phyloP scores from a whole-genome alignment of 805 yeast species.

The Tetrapisispora iriomotensis region DNA sequence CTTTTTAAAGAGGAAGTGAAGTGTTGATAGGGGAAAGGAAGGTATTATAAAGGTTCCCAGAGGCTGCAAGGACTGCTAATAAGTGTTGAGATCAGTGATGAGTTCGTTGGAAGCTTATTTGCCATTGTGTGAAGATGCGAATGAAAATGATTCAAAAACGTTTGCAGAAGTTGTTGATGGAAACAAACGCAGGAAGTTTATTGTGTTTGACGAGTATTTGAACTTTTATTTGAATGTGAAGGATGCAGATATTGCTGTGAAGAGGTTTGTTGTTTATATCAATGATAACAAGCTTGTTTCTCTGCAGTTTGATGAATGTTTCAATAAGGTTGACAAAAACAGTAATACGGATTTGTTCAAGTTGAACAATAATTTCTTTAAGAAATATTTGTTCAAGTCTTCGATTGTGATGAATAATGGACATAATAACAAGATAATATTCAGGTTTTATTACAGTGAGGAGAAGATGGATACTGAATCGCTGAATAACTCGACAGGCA shows the following conservation, averaged over 20 bases:
- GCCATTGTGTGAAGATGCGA: constrained; percentile 10
- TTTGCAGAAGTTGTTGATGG: constrained; percentile 7
- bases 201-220: constrained; percentile 25
- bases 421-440: constrained; percentile 18
- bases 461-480: not conserved
- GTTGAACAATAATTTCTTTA: constrained; percentile 12
- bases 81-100: not conserved
- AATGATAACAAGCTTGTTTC: constrained; percentile 21
- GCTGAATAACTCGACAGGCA: not conserved
- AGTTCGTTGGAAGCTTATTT: constrained; percentile 16
- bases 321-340: not conserved
- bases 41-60: too few species aligned
- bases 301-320: constrained; percentile 4
- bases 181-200: constrained; percentile 15
- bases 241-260: constrained; percentile 1
- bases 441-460: constrained; percentile 5
- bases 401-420: constrained; percentile 29
- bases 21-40: too few species aligned
- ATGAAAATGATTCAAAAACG: not conserved
- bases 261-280: constrained; percentile 17
- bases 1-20: too few species aligned
- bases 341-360: constrained; percentile 6
- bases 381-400: constrained; percentile 18
- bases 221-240: constrained; percentile 5
- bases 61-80: not conserved